phyloP scores from a whole-genome alignment of 2,329 filamentous ascomycete species.

The Fusarium sp. region DNA sequence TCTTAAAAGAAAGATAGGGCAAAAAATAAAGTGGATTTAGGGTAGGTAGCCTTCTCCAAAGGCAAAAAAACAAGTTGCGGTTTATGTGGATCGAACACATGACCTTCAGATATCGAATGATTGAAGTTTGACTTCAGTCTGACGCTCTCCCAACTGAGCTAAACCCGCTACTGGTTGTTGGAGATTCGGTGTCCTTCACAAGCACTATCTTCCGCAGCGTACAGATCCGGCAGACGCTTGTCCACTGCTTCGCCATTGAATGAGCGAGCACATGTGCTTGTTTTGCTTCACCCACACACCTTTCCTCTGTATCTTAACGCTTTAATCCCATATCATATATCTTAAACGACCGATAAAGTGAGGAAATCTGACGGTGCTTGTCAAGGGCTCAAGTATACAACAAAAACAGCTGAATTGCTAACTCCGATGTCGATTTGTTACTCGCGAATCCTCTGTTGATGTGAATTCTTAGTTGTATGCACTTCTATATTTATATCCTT shows the following conservation, averaged over 20 bases:
- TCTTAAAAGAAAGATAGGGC: not conserved
- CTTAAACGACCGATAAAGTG: not conserved
- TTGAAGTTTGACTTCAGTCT: conserved; percentile 42
- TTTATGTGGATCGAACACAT: conserved; percentile 49
- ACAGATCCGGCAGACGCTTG: not conserved
- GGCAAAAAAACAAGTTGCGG: conserved; percentile 20
- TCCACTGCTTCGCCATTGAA: too few relatives aligned
- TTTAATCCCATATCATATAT: not conserved
- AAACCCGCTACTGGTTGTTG: conserved; percentile 41
- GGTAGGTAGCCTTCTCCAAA: not conserved
- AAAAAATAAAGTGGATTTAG: conserved; percentile 27
- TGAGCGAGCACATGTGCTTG: not conserved
- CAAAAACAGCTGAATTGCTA: not conserved
- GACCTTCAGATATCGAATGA: conserved; percentile 46
- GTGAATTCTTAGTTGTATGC: not conserved
- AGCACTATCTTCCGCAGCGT: rapidly evolving
- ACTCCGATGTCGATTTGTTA: not conserved
- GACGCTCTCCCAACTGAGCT: conserved; percentile 49
- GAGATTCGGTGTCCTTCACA: not conserved
- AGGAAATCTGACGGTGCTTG: too few relatives aligned
- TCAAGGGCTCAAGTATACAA: not conserved
- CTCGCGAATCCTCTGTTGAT: not conserved
- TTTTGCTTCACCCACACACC: not conserved
- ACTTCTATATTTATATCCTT: not conserved
- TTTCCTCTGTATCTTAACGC: not conserved